phyloP scores from a whole-genome alignment of 148 eudicot genomes.

The Heliamphora exappendiculata region DNA sequence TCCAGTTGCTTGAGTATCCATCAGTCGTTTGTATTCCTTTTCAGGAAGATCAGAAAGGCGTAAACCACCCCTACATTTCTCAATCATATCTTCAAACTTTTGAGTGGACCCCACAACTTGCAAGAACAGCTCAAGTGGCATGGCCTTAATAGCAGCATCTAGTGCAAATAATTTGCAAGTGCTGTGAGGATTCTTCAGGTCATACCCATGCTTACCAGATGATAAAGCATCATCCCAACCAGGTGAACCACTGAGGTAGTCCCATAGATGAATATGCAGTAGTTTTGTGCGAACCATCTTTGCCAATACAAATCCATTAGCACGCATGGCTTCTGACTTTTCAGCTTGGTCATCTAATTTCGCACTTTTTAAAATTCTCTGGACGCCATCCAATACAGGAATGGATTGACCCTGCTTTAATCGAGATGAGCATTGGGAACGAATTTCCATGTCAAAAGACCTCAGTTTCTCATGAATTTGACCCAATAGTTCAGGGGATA shows the following conservation, averaged over 20 bases:
- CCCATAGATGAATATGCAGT: constrained; percentile 75
- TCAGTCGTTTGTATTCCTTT: constrained; percentile 59
- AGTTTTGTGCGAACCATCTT: constrained; percentile 87
- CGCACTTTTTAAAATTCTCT: constrained; percentile 43
- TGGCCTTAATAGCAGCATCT: constrained; percentile 68
- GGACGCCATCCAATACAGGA: constrained; percentile 56
- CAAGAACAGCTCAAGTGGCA: constrained; percentile 85
- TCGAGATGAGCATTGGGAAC: constrained; percentile 37
- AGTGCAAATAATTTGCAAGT: constrained; percentile 55
- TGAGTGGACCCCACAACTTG: constrained; percentile 75
- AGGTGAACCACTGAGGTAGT: constrained; percentile 41
- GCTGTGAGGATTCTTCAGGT: constrained; percentile 68
- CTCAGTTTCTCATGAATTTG: constrained; percentile 71
- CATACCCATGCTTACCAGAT: constrained; percentile 34
- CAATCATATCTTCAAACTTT: constrained; percentile 60
- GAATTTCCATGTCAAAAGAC: constrained; percentile 66
- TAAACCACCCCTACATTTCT: constrained; percentile 64
- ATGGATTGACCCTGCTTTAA: constrained; percentile 50
- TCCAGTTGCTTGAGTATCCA: constrained; percentile 73
- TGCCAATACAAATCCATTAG: constrained; percentile 82
- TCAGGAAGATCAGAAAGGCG: constrained; percentile 74
- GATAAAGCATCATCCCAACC: constrained; percentile 40
- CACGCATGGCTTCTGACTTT: constrained; percentile 63
- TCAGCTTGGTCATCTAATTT: constrained; percentile 39
- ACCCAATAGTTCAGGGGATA: constrained; percentile 51